phyloP scores from a whole-genome alignment of 768 basidiomycete genomes.

The Obba rivulosa region DNA sequence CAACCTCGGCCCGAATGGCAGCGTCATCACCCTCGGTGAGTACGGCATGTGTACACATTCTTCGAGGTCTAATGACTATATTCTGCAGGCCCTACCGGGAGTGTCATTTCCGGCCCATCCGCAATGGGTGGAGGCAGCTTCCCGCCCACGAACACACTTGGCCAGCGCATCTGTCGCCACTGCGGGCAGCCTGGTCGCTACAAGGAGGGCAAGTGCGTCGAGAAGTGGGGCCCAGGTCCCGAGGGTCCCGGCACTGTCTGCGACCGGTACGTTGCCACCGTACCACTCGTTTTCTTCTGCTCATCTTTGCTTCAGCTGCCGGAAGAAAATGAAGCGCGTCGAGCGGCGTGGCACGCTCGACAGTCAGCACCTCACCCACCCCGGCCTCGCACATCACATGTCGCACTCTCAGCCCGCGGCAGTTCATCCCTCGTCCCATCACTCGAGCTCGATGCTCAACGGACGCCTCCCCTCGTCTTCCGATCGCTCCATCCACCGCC shows the following conservation, averaged over 20 bases:
- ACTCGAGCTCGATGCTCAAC: constrained; percentile 10
- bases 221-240: constrained; percentile 85
- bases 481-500: constrained; percentile 16
- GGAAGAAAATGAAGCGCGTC: constrained; percentile 84
- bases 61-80: too few relatives aligned
- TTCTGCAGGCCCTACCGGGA: constrained; percentile 15
- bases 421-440: constrained; percentile 20
- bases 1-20: constrained; percentile 13
- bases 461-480: constrained; percentile 11
- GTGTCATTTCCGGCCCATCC: constrained; percentile 19
- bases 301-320: constrained; percentile 40
- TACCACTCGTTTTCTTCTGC: neutral
- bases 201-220: constrained; percentile 82
- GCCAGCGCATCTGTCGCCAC: constrained; percentile 73
- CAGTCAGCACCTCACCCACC: constrained; percentile 12
- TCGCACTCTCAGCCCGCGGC: constrained; percentile 17
- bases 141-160: constrained; percentile 36
- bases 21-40: constrained; percentile 20
- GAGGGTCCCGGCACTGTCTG: constrained; percentile 81
- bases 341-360: constrained; percentile 69
- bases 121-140: constrained; percentile 25
- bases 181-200: constrained; percentile 71
- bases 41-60: too few relatives aligned
- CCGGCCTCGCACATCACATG: constrained; percentile 8
- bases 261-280: constrained; percentile 47